Conservation (phyloP, 192 early-diverging fungal species). For the Linnemannia exigua region DNA sequence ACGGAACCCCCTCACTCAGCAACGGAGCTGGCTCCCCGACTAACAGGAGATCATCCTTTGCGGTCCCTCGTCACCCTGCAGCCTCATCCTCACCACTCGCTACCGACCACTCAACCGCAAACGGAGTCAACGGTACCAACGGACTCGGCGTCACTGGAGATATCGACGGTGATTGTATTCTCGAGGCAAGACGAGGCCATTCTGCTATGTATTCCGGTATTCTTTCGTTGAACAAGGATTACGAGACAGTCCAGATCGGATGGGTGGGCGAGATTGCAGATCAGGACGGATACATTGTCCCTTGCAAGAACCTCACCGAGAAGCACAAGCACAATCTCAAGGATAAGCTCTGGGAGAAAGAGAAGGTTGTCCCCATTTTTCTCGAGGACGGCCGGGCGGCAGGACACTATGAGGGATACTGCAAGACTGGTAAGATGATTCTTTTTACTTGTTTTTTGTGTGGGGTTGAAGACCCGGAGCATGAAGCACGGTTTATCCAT, state of each 20-base stretch:
- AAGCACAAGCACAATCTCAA: conserved; percentile 68
- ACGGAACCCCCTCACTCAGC: background rate
- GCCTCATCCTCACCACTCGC: conserved; percentile 24
- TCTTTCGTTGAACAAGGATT: conserved; percentile 69
- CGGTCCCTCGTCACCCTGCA: conserved; percentile 35
- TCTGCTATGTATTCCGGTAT: conserved; percentile 93
- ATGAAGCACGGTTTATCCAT: conserved; percentile 8
- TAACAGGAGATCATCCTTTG: conserved; percentile 42
- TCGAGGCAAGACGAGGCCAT: conserved; percentile 79
- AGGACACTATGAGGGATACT: conserved; percentile 98
- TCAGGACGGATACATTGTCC: conserved; percentile 68
- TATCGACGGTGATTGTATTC: conserved; percentile 59
- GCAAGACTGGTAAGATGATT: conserved; percentile 83
- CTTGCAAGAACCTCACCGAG: conserved; percentile 63
- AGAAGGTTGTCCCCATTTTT: conserved; percentile 83
- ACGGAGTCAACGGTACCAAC: background rate
- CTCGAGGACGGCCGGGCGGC: conserved; percentile 76
- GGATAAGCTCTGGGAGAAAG: conserved; percentile 64
- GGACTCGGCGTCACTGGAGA: background rate
- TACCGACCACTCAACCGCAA: background rate
- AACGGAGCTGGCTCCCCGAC: conserved; percentile 14
- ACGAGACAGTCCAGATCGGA: conserved; percentile 81
- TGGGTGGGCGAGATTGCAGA: conserved; percentile 77
- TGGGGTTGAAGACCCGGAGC: background rate
- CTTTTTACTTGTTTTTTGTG: background rate